Conservation (phyloP, 169 alveolate genomes). For the Blepharisma undulans region DNA sequence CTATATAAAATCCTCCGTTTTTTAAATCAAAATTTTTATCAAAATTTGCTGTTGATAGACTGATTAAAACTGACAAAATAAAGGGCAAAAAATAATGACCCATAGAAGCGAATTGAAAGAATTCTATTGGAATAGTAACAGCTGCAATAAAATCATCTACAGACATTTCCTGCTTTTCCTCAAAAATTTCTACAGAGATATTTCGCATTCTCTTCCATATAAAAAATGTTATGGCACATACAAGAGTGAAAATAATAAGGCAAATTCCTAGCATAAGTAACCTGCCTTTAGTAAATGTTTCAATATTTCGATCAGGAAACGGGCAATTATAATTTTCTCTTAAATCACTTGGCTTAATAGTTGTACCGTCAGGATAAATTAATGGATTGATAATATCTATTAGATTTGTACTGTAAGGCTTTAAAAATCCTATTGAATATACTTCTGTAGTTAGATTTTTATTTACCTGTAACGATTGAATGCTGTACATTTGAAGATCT, state of each 20-base stretch:
- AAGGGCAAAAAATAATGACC: conserved; percentile 17
- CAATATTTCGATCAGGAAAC: not conserved
- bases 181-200: not conserved
- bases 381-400: not conserved
- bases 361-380: not conserved
- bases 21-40: not conserved
- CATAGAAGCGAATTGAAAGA: not conserved
- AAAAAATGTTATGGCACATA: not conserved
- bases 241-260: not conserved
- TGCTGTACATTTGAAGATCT: not conserved
- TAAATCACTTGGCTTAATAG: not conserved
- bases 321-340: not conserved
- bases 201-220: not conserved
- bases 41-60: not conserved
- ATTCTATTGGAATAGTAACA: not conserved
- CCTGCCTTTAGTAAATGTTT: not conserved
- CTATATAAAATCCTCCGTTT: conserved; percentile 9
- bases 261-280: not conserved
- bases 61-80: not conserved
- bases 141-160: not conserved
- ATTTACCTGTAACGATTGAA: not conserved
- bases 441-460: not conserved
- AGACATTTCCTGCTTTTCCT: not conserved
- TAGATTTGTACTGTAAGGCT: not conserved
- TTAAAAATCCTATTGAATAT: not conserved